These are phyloP conservation scores for Cocos nucifera DNA, from an alignment of 176 grass and related monocot species.

Conservation along the genomic window DNA sequence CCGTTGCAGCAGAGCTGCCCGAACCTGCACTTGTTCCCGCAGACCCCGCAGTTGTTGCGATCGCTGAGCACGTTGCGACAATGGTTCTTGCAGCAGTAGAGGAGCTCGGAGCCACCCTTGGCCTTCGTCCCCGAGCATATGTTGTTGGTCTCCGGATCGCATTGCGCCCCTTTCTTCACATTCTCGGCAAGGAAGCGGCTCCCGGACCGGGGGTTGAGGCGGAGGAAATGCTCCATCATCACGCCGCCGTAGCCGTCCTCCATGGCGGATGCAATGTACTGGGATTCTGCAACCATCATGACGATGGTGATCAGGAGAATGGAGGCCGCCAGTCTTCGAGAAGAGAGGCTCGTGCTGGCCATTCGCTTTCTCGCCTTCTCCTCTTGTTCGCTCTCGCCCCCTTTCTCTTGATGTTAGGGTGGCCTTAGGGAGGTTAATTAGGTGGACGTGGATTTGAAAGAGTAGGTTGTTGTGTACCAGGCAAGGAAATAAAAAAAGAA, in stretches of 20 bases:
- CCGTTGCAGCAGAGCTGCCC: constrained; percentile 21
- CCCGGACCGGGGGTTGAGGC: constrained; percentile 1
- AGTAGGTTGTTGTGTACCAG: too few relatives aligned
- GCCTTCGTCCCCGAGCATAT: neutral
- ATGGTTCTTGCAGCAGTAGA: constrained; percentile 15
- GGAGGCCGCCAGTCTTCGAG: too few relatives aligned
- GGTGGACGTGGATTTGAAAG: too few relatives aligned
- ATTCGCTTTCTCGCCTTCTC: too few relatives aligned
- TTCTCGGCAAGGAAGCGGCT: constrained; percentile 30
- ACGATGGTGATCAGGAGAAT: too few relatives aligned
- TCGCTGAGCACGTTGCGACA: constrained; percentile 18
- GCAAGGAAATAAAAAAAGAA: too few relatives aligned
- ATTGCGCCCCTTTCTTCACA: neutral
- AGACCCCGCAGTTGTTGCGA: constrained; percentile 14
- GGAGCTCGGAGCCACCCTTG: neutral
- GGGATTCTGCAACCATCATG: too few relatives aligned
- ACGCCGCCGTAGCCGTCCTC: neutral
- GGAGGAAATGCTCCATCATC: constrained; percentile 15
- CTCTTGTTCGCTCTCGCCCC: too few relatives aligned
- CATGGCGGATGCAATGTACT: too few relatives aligned
- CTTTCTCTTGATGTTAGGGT: too few relatives aligned
- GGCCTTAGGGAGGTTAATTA: too few relatives aligned
- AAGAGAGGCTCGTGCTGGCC: too few relatives aligned
- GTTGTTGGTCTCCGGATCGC: neutral
- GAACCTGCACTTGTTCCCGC: constrained; percentile 18